Evolutionary conservation across 2,329 filamentous ascomycete genomes (phyloP).

Genomic region (Rhynchosporium secalis): DNA sequence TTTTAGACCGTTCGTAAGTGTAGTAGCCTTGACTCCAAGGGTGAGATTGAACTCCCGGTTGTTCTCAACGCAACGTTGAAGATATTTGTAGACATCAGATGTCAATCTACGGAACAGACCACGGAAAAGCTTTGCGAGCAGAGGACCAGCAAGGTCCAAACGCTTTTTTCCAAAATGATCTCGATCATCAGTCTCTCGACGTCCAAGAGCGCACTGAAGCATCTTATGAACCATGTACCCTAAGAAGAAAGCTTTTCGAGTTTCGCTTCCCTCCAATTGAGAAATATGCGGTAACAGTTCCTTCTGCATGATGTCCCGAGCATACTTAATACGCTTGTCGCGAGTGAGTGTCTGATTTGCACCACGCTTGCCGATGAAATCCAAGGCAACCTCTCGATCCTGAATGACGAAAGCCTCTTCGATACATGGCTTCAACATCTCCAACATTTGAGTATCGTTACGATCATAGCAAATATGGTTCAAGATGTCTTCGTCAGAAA

Average conservation of each 20-base stretch:
- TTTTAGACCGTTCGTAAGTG: conserved; percentile 89
- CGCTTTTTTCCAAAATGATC: conserved; percentile 99
- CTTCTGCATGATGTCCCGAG: conserved; percentile 93
- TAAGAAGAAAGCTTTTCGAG: conserved; percentile 94
- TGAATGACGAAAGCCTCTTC: conserved; percentile 97
- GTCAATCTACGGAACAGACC: conserved; percentile 88
- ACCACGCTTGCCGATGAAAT: conserved; percentile 93
- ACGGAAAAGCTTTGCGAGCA: conserved; percentile 95
- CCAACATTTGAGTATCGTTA: conserved; percentile 93
- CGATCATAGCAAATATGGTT: conserved; percentile 97
- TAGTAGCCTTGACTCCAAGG: conserved; percentile 86
- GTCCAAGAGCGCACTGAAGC: conserved; percentile 87
- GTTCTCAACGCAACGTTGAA: conserved; percentile 88
- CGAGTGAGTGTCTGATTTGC: conserved; percentile 71
- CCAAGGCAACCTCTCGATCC: conserved; percentile 88
- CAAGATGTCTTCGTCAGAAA: conserved; percentile 96
- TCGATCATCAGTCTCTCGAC: conserved; percentile 92
- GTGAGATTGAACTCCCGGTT: conserved; percentile 88
- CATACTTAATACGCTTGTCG: conserved; percentile 88
- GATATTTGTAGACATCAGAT: conserved; percentile 84
- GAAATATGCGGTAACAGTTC: conserved; percentile 96
- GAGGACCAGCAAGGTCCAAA: conserved; percentile 87
- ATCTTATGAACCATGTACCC: conserved; percentile 99
- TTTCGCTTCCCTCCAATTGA: conserved; percentile 91
- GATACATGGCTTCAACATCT: conserved; percentile 95